Evolutionary conservation across 1,284 basidiomycete genomes (phyloP).

Genomic region (Neonothopanus nambi): DNA sequence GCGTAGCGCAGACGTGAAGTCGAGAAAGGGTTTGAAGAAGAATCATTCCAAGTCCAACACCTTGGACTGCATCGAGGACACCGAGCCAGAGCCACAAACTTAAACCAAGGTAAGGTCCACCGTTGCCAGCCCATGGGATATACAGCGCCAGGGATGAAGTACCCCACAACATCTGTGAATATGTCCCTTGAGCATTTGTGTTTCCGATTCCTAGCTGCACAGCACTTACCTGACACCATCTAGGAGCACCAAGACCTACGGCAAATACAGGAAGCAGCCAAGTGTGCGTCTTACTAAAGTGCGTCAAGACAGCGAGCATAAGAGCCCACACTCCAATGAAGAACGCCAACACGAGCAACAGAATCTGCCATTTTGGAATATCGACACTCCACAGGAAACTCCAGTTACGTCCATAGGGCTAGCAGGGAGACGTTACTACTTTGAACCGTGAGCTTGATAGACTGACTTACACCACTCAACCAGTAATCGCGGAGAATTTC

Average conservation of each 20-base stretch:
- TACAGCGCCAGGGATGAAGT: constrained; percentile 87
- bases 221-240: constrained; percentile 81
- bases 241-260: constrained; percentile 86
- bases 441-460: constrained; percentile 9
- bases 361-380: constrained; percentile 82
- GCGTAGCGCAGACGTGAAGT: constrained; percentile 90
- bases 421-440: constrained; percentile 14
- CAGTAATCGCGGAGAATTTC: constrained; percentile 91
- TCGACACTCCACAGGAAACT: constrained; percentile 86
- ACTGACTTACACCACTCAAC: constrained; percentile 76
- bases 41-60: constrained; percentile 93
- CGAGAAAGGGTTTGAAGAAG: constrained; percentile 89
- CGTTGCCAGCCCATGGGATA: constrained; percentile 85
- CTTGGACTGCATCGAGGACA: constrained; percentile 89
- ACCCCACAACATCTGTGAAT: constrained; percentile 75
- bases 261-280: constrained; percentile 97
- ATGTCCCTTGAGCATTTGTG: neutral
- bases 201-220: neutral
- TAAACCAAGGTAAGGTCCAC: constrained; percentile 86
- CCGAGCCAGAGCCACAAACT: constrained; percentile 93
- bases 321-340: constrained; percentile 85
- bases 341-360: constrained; percentile 79
- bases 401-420: constrained; percentile 93
- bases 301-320: constrained; percentile 74
- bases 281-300: constrained; percentile 89